These are phyloP conservation scores for Hypoxylon sp. DNA, from an alignment of 2,329 filamentous ascomycete genomes.

Conservation along the genomic window DNA sequence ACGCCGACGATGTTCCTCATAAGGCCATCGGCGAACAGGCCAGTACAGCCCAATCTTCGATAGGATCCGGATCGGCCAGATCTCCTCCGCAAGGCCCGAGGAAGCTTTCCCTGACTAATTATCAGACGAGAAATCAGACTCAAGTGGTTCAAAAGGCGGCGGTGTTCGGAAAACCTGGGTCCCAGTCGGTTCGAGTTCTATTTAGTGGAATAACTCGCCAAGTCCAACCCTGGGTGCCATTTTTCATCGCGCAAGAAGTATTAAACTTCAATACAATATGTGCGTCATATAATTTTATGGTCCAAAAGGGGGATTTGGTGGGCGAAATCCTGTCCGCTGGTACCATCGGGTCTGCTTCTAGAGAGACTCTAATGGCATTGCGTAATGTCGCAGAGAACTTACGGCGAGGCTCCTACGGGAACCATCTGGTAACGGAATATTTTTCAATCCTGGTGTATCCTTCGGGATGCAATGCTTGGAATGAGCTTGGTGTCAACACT, in stretches of 20 bases:
- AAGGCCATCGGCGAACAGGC: slow-evolving; percentile 32
- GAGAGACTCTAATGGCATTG: slow-evolving; percentile 33
- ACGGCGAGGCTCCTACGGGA: slow-evolving; percentile 37
- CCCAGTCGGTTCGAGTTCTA: slow-evolving; percentile 40
- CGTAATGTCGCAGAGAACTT: slow-evolving; percentile 43
- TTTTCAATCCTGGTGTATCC: slow-evolving; percentile 51
- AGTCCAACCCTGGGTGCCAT: slow-evolving; percentile 41
- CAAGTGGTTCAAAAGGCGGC: slow-evolving; percentile 44
- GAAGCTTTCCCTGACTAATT: slow-evolving; percentile 43
- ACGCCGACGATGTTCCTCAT: slow-evolving; percentile 26
- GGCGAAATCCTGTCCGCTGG: slow-evolving; percentile 42
- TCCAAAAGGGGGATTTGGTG: slow-evolving; percentile 30
- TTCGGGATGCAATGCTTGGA: slow-evolving; percentile 42
- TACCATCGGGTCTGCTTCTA: slow-evolving; percentile 32
- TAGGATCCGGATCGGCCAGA: slow-evolving; percentile 7
- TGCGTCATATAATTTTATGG: slow-evolving; percentile 43
- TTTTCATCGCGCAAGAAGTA: slow-evolving; percentile 41
- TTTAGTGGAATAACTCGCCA: slow-evolving; percentile 46
- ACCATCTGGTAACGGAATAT: slow-evolving; percentile 44
- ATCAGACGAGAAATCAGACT: slow-evolving; percentile 44
- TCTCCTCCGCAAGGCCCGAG: slow-evolving; percentile 17
- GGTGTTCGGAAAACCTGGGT: slow-evolving; percentile 43
- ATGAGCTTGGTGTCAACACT: slow-evolving; percentile 31
- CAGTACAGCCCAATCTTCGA: slow-evolving; percentile 32
- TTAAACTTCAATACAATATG: slow-evolving; percentile 45